These are phyloP conservation scores for Zasmidium cellare DNA, from an alignment of 2,329 filamentous ascomycete genomes.

Conservation along the genomic window DNA sequence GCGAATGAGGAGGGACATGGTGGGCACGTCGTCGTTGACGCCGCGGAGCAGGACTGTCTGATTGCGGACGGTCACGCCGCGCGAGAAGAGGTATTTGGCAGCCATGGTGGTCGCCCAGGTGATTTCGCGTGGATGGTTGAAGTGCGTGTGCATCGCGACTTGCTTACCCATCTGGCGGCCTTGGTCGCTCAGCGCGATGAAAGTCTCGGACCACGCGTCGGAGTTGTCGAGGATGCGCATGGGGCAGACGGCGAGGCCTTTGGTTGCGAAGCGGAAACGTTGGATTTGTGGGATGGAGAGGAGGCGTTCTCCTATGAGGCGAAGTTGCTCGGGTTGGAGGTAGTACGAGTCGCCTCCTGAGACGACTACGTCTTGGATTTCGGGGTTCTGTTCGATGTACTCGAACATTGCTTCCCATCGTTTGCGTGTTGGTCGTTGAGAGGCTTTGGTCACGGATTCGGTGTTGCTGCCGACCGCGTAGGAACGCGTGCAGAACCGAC, in stretches of 20 bases:
- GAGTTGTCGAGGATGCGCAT: slow-evolving; percentile 53
- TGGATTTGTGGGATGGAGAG: slow-evolving; percentile 59
- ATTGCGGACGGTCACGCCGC: slow-evolving; percentile 59
- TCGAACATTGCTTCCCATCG: slow-evolving; percentile 60
- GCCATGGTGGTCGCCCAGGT: slow-evolving; percentile 60
- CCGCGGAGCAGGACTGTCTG: slow-evolving; percentile 61
- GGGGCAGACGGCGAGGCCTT: slow-evolving; percentile 62
- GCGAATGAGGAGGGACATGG: slow-evolving; percentile 57
- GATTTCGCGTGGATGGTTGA: slow-evolving; percentile 64
- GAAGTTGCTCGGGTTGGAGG: slow-evolving; percentile 54
- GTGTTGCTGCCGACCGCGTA: slow-evolving; percentile 60
- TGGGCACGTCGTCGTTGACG: slow-evolving; percentile 57
- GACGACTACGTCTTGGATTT: slow-evolving; percentile 60
- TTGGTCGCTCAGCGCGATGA: slow-evolving; percentile 53
- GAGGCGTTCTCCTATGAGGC: slow-evolving; percentile 56
- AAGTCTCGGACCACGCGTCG: slow-evolving; percentile 56
- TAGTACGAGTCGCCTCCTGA: slow-evolving; percentile 65
- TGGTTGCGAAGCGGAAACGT: slow-evolving; percentile 62
- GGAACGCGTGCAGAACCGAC: slow-evolving; percentile 62
- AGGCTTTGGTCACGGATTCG: slow-evolving; percentile 45
- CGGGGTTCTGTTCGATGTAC: slow-evolving; percentile 55
- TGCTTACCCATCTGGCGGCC: slow-evolving; percentile 58
- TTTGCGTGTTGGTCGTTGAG: slow-evolving; percentile 37
- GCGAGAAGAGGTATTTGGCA: slow-evolving; percentile 51
- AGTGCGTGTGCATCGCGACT: slow-evolving; percentile 65